These are phyloP conservation scores for Calocera viscosa DNA, from an alignment of 768 basidiomycete genomes.

Conservation along the genomic window DNA sequence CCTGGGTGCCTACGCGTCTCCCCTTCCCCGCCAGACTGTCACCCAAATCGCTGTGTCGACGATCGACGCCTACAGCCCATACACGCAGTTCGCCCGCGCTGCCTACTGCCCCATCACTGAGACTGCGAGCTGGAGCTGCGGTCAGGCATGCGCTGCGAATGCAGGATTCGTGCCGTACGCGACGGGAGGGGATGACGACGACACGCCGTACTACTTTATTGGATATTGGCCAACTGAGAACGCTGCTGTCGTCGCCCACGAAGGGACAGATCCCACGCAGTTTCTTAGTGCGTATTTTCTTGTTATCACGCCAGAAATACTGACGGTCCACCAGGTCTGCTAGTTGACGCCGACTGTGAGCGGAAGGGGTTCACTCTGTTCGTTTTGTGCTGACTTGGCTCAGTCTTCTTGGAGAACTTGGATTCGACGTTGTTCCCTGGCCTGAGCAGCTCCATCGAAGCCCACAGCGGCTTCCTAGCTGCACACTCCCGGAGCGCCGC, in stretches of 20 bases:
- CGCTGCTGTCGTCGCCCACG: slow-evolving; percentile 46
- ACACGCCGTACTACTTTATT: slow-evolving; percentile 41
- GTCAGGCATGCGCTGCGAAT: slow-evolving; percentile 35
- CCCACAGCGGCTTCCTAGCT: slow-evolving; percentile 37
- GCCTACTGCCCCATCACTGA: slow-evolving; percentile 38
- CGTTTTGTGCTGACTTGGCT: neutral
- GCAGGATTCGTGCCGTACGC: slow-evolving; percentile 37
- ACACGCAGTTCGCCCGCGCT: slow-evolving; percentile 42
- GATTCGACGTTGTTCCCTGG: slow-evolving; percentile 40
- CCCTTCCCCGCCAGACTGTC: neutral
- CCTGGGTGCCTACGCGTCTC: neutral
- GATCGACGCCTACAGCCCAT: slow-evolving; percentile 36
- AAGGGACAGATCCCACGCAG: slow-evolving; percentile 47
- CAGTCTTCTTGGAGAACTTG: slow-evolving; percentile 27
- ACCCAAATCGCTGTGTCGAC: neutral
- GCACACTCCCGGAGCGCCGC: slow-evolving; percentile 39
- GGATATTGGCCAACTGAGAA: slow-evolving; percentile 38
- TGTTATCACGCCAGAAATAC: neutral
- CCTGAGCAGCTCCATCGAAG: slow-evolving; percentile 31
- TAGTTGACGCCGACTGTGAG: slow-evolving; percentile 33
- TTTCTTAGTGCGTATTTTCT: slow-evolving; percentile 30
- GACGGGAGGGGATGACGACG: slow-evolving; percentile 36
- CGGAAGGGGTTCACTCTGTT: neutral
- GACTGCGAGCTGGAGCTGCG: slow-evolving; percentile 35
- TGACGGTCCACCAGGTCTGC: slow-evolving; percentile 28